phyloP scores from a whole-genome alignment of 2,329 filamentous ascomycete genomes.

The Alternaria hordeiaustralica region DNA sequence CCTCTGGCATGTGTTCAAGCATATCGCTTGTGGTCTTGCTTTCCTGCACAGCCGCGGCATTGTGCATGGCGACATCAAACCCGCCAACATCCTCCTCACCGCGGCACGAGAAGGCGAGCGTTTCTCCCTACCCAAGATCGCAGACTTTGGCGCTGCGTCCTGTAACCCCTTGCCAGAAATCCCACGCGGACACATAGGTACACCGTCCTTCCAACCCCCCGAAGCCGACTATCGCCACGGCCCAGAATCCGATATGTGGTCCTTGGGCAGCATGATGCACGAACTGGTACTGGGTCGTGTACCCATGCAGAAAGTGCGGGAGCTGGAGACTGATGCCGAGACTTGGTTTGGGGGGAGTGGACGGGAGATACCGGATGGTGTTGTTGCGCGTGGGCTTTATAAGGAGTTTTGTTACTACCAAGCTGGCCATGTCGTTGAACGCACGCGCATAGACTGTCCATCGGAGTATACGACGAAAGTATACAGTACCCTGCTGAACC shows the following conservation, averaged over 20 bases:
- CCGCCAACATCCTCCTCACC: slow-evolving; percentile 19
- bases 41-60: slow-evolving; percentile 12
- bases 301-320: background rate
- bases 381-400: background rate
- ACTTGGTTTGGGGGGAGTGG: background rate
- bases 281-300: background rate
- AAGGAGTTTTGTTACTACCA: background rate
- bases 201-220: background rate
- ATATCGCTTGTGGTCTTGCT: slow-evolving; percentile 10
- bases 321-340: background rate
- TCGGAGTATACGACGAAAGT: background rate
- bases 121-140: slow-evolving; percentile 1
- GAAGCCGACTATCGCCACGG: background rate
- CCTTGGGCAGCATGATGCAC: background rate
- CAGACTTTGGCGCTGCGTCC: slow-evolving; percentile 2
- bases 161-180: background rate
- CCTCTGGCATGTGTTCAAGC: slow-evolving; percentile 1
- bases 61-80: slow-evolving; percentile 9
- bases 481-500: background rate
- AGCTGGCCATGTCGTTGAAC: background rate
- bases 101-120: background rate
- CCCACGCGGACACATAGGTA: background rate
- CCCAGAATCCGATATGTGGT: background rate
- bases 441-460: background rate
- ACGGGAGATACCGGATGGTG: background rate